Percentiles rank a stretch among this genome's conserved stretches.
Conservation (phyloP, 2,329 filamentous ascomycete genomes). For the Microsporum audouinii region DNA sequence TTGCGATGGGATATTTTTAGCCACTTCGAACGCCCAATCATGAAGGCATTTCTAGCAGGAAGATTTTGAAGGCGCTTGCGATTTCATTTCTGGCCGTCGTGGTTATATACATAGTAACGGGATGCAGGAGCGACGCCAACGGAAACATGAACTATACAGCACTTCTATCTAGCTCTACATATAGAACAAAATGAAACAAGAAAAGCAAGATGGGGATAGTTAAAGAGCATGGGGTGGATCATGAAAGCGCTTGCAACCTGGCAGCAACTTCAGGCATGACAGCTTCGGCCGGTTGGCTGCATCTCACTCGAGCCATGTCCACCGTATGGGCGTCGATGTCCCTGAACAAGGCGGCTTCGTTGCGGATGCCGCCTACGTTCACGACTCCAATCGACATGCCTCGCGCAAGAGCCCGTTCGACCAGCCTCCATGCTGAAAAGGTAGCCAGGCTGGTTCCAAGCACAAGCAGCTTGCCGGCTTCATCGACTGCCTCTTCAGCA, state of each 20-base stretch:
- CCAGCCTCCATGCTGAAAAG: slow-evolving; percentile 86
- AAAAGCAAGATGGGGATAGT: neutral
- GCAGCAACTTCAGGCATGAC: slow-evolving; percentile 32
- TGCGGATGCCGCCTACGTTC: slow-evolving; percentile 52
- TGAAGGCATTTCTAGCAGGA: neutral
- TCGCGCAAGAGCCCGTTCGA: slow-evolving; percentile 67
- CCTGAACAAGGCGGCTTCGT: slow-evolving; percentile 34
- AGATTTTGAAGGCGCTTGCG: neutral
- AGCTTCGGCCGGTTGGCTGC: slow-evolving; percentile 32
- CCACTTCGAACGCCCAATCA: neutral
- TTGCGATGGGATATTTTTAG: neutral
- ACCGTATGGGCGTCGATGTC: slow-evolving; percentile 15
- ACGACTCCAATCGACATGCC: slow-evolving; percentile 78
- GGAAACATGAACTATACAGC: neutral
- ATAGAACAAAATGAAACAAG: neutral
- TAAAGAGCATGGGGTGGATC: neutral
- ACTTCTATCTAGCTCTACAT: neutral
- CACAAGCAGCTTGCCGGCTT: slow-evolving; percentile 62
- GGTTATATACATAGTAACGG: neutral
- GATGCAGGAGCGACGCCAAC: neutral
- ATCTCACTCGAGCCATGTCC: slow-evolving; percentile 27
- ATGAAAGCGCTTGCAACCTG: slow-evolving; percentile 14
- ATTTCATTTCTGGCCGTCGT: neutral
- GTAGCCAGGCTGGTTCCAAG: slow-evolving; percentile 86
- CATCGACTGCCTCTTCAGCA: slow-evolving; percentile 70